Base-by-base conservation (phyloP, 108 stramenopile genomes). In the Licmophora abbreviata region DNA sequence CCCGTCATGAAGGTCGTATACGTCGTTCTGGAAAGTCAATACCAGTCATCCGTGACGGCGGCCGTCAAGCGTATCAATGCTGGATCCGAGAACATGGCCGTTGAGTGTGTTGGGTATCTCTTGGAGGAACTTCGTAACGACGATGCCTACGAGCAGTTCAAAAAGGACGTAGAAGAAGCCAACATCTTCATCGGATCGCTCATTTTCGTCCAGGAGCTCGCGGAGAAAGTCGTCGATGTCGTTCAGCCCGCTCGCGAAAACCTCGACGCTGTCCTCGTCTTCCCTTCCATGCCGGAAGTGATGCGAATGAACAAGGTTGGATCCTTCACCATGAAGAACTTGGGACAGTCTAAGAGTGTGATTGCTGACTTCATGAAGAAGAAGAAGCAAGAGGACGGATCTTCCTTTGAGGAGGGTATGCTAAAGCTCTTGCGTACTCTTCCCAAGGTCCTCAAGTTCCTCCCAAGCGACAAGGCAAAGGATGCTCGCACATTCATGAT, bases 241-340 rank as follows among this genome's bases (percentile, higher is more conserved):
- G 90, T 96, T 17, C 30, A 66, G 51, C 93, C 95, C 18, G 52
- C 80, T 33, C 72, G 95, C 28, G 93, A 94, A 47, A 74, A 79
- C 52, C 74, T 96, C 21, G 93, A 94, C 59, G 95, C 95, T 21
- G 87, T 89, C 15, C 63, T 96, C 6, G 69, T 96, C 25, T 96
- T 96, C 79, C 95, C 95, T 26, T 88, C 85, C 63, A 96, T 96
- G 95, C 95, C 95, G 7, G 95, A 96, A 67, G 95, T 96, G 30
- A 96, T 96, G 95, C 74, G 95, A 53, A 67, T 96, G 58, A 96
- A 96, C 74, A 96, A 96, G 77, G 92, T 96, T 38, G 95, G 95
- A 46, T 65, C 60, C 15, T 96, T 96, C 72, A 92, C 95, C 15
- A 96, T 96, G 95, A 89, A 92, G 57, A 94, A 93, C 59, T 65